A percentile compares a stretch with the other conserved stretches of the same genome.
These are phyloP conservation scores for Dissophora ornata DNA, from an alignment of 192 early-diverging fungal species.

Conservation along the genomic window DNA sequence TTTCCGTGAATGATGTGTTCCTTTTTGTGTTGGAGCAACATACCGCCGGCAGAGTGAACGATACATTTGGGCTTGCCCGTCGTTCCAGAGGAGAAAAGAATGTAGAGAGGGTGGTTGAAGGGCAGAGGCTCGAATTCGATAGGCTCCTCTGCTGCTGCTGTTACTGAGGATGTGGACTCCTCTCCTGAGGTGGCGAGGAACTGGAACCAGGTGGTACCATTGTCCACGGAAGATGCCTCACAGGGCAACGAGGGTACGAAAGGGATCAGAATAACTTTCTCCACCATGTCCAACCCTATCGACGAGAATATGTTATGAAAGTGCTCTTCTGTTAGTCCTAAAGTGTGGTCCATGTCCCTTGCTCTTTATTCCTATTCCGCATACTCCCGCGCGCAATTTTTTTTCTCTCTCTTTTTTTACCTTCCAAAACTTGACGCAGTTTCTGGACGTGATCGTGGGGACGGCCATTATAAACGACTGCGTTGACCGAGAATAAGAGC, in stretches of 20 bases:
- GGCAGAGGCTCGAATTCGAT: constrained; percentile 87
- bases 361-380: no score
- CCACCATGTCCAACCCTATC: constrained; percentile 68
- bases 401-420: constrained; percentile 16
- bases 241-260: constrained; percentile 59
- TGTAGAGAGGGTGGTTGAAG: constrained; percentile 92
- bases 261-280: constrained; percentile 85
- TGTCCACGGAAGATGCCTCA: constrained; percentile 39
- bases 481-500: constrained; percentile 90
- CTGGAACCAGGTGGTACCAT: constrained; percentile 38
- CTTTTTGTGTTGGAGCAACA: constrained; percentile 93
- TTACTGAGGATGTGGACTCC: constrained; percentile 27
- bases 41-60: constrained; percentile 91
- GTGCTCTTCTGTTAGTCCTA: background rate
- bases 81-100: constrained; percentile 94
- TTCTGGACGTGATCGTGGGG: constrained; percentile 83
- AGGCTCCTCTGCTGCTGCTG: constrained; percentile 51
- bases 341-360: no score
- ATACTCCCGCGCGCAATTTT: no score
- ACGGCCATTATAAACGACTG: constrained; percentile 93
- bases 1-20: constrained; percentile 92
- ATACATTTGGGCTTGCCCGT: constrained; percentile 97
- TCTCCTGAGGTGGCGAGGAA: constrained; percentile 43
- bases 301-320: background rate
- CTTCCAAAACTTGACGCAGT: constrained; percentile 75